Percentiles rank a stretch among this genome's conserved stretches.
Conservation (phyloP, 1,284 basidiomycete genomes). For the Neotropicomus parvogracilis region DNA sequence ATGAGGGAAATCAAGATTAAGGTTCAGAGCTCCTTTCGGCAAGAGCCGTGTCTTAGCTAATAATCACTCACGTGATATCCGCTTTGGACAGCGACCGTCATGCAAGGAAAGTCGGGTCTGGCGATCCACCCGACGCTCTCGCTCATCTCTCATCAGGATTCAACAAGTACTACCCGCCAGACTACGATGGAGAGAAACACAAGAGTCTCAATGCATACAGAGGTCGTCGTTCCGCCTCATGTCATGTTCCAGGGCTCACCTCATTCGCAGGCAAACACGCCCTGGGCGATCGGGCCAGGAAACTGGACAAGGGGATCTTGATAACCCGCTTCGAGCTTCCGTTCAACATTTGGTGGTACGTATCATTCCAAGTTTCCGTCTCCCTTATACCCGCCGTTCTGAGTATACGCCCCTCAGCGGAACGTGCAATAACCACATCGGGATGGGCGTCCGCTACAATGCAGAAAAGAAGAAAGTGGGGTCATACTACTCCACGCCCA, state of each 20-base stretch:
- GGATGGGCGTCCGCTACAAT: conserved; percentile 97
- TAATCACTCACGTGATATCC: conserved; percentile 11
- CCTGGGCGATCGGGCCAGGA: conserved; percentile 85
- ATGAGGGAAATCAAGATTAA: conserved; percentile 22
- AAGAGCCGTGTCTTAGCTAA: conserved; percentile 16
- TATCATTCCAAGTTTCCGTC: conserved; percentile 1
- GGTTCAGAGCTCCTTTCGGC: conserved; percentile 24
- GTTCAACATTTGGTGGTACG: conserved; percentile 97
- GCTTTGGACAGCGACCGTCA: conserved; percentile 17
- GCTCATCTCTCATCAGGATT: conserved; percentile 50
- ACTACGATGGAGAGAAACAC: conserved; percentile 80
- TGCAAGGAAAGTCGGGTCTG: conserved; percentile 36
- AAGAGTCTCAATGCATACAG: conserved; percentile 79
- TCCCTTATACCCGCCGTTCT: neutral
- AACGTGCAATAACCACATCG: conserved; percentile 90
- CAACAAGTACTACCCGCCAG: conserved; percentile 93
- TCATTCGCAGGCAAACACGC: conserved; percentile 82
- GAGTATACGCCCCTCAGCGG: conserved; percentile 45
- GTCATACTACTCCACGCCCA: conserved; percentile 92
- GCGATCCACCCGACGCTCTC: neutral
- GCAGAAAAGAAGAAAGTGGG: conserved; percentile 97
- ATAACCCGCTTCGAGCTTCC: conserved; percentile 93
- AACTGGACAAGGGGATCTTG: conserved; percentile 90
- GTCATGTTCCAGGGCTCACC: conserved; percentile 12
- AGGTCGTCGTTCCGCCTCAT: conserved; percentile 41